A percentile compares a stretch with the other conserved stretches of the same genome.
Conservation (phyloP, 148 eudicot genomes). For the Persicaria maculosa region DNA sequence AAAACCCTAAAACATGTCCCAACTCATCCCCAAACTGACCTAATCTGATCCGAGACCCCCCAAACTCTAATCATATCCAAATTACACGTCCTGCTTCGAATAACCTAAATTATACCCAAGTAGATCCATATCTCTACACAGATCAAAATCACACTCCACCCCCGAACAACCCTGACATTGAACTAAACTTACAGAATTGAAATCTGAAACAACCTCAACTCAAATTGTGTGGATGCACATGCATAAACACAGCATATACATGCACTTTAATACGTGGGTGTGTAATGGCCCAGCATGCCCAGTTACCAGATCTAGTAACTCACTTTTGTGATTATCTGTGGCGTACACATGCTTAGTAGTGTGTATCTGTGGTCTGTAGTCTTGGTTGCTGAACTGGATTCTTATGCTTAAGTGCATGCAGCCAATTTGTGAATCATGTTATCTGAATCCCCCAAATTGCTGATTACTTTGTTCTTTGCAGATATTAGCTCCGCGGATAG, state of each 20-base stretch:
- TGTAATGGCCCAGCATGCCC: background rate
- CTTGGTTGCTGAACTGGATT: background rate
- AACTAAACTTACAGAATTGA: background rate
- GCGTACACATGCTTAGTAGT: background rate
- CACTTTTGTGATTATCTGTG: background rate
- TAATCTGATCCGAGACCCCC: too few species aligned
- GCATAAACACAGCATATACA: background rate
- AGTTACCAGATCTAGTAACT: background rate
- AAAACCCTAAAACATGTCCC: too few species aligned
- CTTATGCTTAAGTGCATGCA: background rate
- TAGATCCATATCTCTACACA: background rate
- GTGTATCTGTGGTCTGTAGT: background rate
- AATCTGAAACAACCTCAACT: background rate
- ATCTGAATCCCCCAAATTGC: background rate
- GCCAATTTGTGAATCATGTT: background rate
- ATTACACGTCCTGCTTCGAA: too few species aligned
- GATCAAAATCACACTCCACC: background rate
- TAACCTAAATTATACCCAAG: too few species aligned
- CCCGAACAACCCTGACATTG: background rate
- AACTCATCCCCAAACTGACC: too few species aligned
- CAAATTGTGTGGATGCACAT: background rate
- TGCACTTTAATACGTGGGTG: background rate
- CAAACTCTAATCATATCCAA: too few species aligned
- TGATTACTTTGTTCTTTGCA: conserved; percentile 24
- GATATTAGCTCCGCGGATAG: conserved; percentile 90